A percentile compares a stretch with the other conserved stretches of the same genome.
Conservation (phyloP, 345 rosid genomes). For the Eucalyptus lansdowneana region DNA sequence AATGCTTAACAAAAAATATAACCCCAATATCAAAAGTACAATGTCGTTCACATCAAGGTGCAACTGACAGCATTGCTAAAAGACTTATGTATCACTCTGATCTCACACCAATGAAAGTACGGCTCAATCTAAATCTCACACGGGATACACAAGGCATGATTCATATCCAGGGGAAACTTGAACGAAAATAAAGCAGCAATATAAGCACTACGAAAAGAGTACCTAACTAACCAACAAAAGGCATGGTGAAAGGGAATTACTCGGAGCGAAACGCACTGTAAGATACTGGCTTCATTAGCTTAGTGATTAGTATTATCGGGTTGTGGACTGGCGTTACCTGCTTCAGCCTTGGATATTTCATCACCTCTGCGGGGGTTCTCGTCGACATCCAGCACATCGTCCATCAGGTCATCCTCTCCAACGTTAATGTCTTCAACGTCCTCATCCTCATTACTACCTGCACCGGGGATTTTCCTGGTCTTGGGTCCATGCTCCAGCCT, state of each 20-base stretch:
- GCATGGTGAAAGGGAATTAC: not conserved
- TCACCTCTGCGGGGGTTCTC: conserved; percentile 44
- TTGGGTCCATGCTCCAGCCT: conserved; percentile 96
- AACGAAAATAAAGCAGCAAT: not conserved
- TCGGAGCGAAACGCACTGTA: not conserved
- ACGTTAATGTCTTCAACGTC: conserved; percentile 84
- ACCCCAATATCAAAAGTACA: not conserved
- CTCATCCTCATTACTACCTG: conserved; percentile 60
- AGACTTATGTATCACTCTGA: not conserved
- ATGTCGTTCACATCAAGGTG: not conserved
- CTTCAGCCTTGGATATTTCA: conserved; percentile 30
- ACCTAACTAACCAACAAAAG: not conserved
- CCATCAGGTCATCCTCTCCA: conserved; percentile 88
- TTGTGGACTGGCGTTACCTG: conserved; percentile 5
- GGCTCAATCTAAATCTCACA: not conserved
- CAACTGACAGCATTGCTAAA: not conserved
- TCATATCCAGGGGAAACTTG: not conserved
- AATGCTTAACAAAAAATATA: not conserved
- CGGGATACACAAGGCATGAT: not conserved
- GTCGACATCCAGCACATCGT: conserved; percentile 68
- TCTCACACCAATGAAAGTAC: not conserved
- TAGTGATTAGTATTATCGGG: conserved; percentile 2
- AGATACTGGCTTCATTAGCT: not conserved
- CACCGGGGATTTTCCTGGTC: conserved; percentile 73
- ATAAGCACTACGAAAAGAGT: not conserved